Conservation (phyloP, 139 green algal species). For the Ostreobium quekettii region DNA sequence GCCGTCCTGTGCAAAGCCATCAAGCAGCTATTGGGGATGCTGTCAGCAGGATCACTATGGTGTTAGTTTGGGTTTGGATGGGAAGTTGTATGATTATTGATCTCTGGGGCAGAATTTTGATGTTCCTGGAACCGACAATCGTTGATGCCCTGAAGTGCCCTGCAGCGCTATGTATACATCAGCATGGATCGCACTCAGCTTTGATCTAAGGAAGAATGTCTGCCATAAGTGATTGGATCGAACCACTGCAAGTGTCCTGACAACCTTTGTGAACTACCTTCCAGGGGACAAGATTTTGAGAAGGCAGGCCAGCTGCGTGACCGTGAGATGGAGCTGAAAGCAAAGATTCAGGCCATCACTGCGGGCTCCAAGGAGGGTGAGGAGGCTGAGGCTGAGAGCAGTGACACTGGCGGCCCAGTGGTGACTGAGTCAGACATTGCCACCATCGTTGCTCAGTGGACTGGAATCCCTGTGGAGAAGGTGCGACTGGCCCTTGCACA, state of each 20-base stretch:
- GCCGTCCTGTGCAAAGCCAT: too few species aligned
- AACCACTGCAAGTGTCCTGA: neutral
- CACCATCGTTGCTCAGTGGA: constrained; percentile 84
- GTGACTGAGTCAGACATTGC: constrained; percentile 93
- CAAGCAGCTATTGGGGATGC: too few species aligned
- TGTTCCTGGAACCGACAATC: too few species aligned
- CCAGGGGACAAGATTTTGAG: constrained; percentile 92
- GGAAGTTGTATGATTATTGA: too few species aligned
- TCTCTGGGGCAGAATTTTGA: too few species aligned
- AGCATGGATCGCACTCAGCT: too few species aligned
- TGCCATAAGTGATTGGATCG: too few species aligned
- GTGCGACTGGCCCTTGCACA: constrained; percentile 21
- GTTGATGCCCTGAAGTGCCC: too few species aligned
- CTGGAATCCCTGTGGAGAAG: constrained; percentile 79
- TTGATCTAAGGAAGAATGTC: too few species aligned
- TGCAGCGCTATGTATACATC: too few species aligned
- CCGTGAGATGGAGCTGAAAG: constrained; percentile 95
- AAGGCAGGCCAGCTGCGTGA: constrained; percentile 92
- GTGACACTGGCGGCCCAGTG: constrained; percentile 57
- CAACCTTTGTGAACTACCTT: neutral
- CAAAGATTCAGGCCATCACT: constrained; percentile 80
- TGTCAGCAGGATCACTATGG: too few species aligned
- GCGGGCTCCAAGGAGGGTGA: constrained; percentile 55
- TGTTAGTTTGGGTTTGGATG: too few species aligned
- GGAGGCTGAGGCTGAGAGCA: constrained; percentile 64